phyloP scores from a whole-genome alignment of 345 rosid species.

The Clarkia xantiana region DNA sequence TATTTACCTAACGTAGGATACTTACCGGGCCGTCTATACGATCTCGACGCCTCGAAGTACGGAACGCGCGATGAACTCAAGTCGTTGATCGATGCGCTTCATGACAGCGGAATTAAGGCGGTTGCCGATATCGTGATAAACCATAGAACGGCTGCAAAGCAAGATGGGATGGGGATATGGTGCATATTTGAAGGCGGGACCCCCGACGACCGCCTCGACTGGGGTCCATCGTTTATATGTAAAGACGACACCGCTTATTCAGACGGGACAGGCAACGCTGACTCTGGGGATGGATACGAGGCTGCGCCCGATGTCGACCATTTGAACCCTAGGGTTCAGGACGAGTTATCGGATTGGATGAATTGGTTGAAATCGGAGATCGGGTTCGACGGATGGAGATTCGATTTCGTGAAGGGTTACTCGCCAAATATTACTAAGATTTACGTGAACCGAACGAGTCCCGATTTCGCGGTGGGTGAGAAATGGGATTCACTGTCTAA shows the following conservation, averaged over 20 bases:
- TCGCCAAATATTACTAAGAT: constrained; percentile 40
- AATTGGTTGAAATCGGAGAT: constrained; percentile 69
- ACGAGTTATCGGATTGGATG: constrained; percentile 75
- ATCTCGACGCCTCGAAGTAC: constrained; percentile 52
- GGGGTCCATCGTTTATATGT: constrained; percentile 73
- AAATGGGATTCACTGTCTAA: constrained; percentile 52
- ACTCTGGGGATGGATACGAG: constrained; percentile 32
- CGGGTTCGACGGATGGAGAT: constrained; percentile 70
- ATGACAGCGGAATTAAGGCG: constrained; percentile 39
- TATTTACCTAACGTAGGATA: no score
- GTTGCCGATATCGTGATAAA: constrained; percentile 78
- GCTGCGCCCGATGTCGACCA: constrained; percentile 82
- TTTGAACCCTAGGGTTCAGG: constrained; percentile 49
- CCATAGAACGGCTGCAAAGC: constrained; percentile 64
- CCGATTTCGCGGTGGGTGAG: constrained; percentile 71
- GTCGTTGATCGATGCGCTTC: constrained; percentile 36
- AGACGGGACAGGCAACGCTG: constrained; percentile 57
- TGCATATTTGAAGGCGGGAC: constrained; percentile 82
- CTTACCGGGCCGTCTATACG: constrained; percentile 76
- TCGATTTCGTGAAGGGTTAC: constrained; percentile 56
- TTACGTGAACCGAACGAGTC: constrained; percentile 35
- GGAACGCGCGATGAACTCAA: constrained; percentile 46
- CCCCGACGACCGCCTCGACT: constrained; percentile 57
- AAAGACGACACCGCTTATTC: constrained; percentile 28
- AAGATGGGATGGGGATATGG: constrained; percentile 49